Conservation (phyloP, 2,329 filamentous ascomycete species). For the Sporothrix humicola region DNA sequence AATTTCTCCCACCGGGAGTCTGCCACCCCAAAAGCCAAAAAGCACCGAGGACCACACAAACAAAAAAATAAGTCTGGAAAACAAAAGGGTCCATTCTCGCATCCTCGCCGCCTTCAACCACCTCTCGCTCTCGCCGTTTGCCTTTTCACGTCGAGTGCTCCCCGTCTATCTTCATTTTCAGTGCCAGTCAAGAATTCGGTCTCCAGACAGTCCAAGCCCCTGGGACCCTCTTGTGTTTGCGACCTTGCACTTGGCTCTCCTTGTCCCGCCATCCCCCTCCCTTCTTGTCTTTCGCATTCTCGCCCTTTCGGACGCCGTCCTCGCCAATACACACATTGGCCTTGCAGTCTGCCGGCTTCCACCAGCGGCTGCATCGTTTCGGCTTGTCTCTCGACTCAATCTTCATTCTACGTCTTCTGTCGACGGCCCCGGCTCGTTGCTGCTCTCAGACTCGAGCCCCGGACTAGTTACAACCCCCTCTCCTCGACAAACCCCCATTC, state of each 20-base stretch:
- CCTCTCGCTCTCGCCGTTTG: background rate
- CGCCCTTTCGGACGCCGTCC: background rate
- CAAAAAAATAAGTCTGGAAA: constrained; percentile 16
- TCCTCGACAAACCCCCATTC: background rate
- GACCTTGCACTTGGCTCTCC: background rate
- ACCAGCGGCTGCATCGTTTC: background rate
- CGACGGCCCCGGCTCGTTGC: background rate
- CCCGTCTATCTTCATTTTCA: background rate
- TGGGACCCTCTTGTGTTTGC: constrained; percentile 15
- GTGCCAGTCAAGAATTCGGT: background rate
- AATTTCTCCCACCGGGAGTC: background rate
- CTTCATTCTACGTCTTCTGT: background rate
- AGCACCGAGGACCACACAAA: constrained; percentile 6
- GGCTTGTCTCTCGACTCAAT: background rate
- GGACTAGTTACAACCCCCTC: background rate
- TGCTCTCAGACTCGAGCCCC: background rate
- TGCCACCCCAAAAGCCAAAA: background rate
- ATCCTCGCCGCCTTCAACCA: constrained; percentile 9
- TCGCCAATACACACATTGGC: constrained; percentile 16
- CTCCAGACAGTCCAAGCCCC: background rate
- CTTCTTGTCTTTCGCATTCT: background rate
- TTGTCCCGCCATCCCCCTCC: background rate
- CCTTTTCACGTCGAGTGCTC: background rate
- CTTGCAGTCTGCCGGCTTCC: background rate
- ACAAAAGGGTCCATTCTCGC: constrained; percentile 2